phyloP scores from a whole-genome alignment of 2,329 filamentous ascomycete species.

The Trichoderma pleuroti region DNA sequence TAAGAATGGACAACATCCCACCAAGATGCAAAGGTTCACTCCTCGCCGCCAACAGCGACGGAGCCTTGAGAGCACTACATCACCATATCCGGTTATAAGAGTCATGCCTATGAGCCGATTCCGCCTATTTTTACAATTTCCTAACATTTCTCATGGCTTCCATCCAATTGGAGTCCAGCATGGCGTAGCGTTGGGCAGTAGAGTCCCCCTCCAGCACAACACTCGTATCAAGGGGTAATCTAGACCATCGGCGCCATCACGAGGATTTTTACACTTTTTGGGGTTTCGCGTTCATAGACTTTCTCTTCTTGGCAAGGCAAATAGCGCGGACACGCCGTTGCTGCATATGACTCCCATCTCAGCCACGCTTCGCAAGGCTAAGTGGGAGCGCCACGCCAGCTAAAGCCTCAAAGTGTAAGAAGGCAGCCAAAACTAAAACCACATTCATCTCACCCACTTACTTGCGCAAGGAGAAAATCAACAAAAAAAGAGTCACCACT shows the following conservation, averaged over 20 bases:
- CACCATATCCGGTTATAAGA: neutral
- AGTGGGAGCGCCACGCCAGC: neutral
- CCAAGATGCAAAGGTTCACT: neutral
- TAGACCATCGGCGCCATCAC: neutral
- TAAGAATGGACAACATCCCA: no score
- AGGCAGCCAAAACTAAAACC: neutral
- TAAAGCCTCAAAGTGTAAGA: neutral
- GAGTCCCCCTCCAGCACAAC: neutral
- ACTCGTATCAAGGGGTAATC: neutral
- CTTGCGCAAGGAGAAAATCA: neutral
- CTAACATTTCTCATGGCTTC: neutral
- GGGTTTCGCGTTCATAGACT: neutral
- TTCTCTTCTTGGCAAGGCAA: neutral
- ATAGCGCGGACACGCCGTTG: neutral
- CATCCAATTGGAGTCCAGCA: neutral
- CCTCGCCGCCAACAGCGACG: neutral
- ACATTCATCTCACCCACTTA: neutral
- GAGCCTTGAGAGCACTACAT: neutral
- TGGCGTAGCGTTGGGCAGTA: neutral
- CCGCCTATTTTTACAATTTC: neutral
- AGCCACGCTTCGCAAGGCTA: neutral
- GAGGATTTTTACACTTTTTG: neutral
- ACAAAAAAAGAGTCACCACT: neutral
- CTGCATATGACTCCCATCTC: neutral
- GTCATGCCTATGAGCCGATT: neutral